Evolutionary conservation across 2,329 filamentous ascomycete genomes (phyloP).

Genomic region (Metarhizium guizhouense): DNA sequence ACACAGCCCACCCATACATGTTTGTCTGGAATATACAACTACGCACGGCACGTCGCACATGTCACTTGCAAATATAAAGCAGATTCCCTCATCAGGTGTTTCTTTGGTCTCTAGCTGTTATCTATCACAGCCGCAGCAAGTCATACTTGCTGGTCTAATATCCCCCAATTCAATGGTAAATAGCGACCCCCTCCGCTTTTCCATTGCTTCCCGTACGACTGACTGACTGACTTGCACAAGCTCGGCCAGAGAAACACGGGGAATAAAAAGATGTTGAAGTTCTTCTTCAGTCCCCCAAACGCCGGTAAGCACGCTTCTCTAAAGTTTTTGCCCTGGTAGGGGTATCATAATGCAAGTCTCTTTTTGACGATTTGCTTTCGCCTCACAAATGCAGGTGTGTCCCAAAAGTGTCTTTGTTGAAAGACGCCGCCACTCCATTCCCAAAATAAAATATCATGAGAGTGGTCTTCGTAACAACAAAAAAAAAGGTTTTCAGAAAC

Average conservation of each 20-base stretch:
- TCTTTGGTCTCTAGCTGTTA: constrained; percentile 7
- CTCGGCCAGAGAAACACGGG: constrained; percentile 30
- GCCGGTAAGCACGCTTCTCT: constrained; percentile 24
- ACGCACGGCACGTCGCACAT: neutral
- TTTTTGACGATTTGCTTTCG: constrained; percentile 20
- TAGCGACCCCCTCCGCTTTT: neutral
- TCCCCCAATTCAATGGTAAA: neutral
- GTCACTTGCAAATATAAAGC: neutral
- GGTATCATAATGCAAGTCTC: constrained; percentile 31
- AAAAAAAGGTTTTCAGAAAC: constrained; percentile 1
- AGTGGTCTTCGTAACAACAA: constrained; percentile 15
- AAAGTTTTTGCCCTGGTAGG: constrained; percentile 24
- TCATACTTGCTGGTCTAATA: neutral
- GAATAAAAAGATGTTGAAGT: constrained; percentile 40
- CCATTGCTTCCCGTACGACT: constrained; percentile 8
- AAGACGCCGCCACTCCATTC: constrained; percentile 32
- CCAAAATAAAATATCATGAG: constrained; percentile 19
- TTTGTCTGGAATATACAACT: neutral
- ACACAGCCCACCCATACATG: too few species aligned
- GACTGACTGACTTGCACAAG: constrained; percentile 26
- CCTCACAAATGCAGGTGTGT: constrained; percentile 29
- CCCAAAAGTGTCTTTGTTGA: constrained; percentile 35
- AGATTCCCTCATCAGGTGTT: constrained; percentile 2
- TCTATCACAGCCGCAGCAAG: constrained; percentile 4
- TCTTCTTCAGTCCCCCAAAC: constrained; percentile 35